A percentile compares a stretch with the other conserved stretches of the same genome.
These are phyloP conservation scores for Hysterangium stoloniferum DNA, from an alignment of 768 basidiomycete genomes.

Conservation along the genomic window DNA sequence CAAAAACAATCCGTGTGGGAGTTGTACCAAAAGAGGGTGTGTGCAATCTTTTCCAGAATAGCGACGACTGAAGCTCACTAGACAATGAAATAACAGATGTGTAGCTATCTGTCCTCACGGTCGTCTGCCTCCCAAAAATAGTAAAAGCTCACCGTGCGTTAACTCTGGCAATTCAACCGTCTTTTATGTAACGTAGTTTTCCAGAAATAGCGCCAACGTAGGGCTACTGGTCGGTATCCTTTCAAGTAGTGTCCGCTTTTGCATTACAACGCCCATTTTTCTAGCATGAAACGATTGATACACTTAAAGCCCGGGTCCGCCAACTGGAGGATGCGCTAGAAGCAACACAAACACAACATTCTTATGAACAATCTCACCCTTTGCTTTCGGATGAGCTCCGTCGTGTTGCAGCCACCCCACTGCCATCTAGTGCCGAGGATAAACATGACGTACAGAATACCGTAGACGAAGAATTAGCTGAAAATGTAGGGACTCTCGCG, in stretches of 20 bases:
- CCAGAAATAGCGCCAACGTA: constrained; percentile 11
- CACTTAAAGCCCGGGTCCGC: constrained; percentile 53
- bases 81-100: not conserved
- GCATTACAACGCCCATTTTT: not conserved
- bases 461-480: constrained; percentile 34
- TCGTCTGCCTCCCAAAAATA: not conserved
- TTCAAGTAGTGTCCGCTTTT: not conserved
- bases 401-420: constrained; percentile 57
- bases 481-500: constrained; percentile 48
- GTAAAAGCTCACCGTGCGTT: not conserved
- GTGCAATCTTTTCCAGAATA: not conserved
- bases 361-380: constrained; percentile 47
- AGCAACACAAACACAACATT: constrained; percentile 39
- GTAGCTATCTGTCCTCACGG: not conserved
- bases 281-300: constrained; percentile 55
- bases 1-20: constrained; percentile 58
- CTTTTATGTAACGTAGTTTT: not conserved
- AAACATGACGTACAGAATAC: constrained; percentile 29
- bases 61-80: not conserved
- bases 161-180: not conserved
- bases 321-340: constrained; percentile 60
- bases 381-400: constrained; percentile 54
- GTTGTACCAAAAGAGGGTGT: constrained; percentile 42
- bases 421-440: too few relatives aligned
- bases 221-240: constrained; percentile 9